A percentile compares a stretch with the other conserved stretches of the same genome.
Conservation (phyloP, 73 alveolate species). For the Paramecium caudatum region DNA sequence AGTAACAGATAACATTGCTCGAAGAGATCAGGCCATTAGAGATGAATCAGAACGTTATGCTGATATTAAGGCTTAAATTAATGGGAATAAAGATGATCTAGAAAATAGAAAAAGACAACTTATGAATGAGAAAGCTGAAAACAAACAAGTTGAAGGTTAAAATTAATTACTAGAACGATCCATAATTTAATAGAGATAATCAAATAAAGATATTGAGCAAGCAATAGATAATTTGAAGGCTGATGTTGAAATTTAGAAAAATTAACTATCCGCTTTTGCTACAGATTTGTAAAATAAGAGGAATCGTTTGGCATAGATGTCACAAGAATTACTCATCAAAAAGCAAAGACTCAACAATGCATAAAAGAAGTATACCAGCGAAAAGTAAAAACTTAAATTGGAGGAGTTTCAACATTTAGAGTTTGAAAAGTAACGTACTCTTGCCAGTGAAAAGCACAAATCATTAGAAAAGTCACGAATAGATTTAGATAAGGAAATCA, state of each 20-base stretch:
- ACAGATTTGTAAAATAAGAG: conserved; percentile 87
- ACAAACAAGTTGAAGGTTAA: conserved; percentile 51
- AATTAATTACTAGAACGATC: conserved; percentile 61
- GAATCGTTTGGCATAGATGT: conserved; percentile 81
- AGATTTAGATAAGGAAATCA: conserved; percentile 91
- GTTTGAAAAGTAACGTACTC: conserved; percentile 84
- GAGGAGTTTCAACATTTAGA: conserved; percentile 88
- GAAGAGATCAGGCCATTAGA: conserved; percentile 90
- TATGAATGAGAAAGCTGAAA: conserved; percentile 68
- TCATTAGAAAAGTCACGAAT: conserved; percentile 84
- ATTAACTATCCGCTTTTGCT: conserved; percentile 89
- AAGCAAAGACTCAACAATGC: conserved; percentile 89
- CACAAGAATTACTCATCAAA: conserved; percentile 81
- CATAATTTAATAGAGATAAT: conserved; percentile 45
- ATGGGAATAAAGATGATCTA: conserved; percentile 76
- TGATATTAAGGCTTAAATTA: conserved; percentile 87
- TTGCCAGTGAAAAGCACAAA: conserved; percentile 86
- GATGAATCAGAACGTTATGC: conserved; percentile 95
- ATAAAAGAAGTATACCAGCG: conserved; percentile 86
- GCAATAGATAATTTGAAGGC: conserved; percentile 83
- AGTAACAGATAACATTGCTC: conserved; percentile 90
- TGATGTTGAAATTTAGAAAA: conserved; percentile 88
- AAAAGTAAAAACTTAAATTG: conserved; percentile 86
- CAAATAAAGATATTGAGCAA: conserved; percentile 75
- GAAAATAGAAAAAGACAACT: conserved; percentile 67